Evolutionary conservation across 495 filamentous ascomycete genomes (phyloP), one percentile per base, ranked within the genome.

Genomic region (Cetradonia linearis): DNA sequence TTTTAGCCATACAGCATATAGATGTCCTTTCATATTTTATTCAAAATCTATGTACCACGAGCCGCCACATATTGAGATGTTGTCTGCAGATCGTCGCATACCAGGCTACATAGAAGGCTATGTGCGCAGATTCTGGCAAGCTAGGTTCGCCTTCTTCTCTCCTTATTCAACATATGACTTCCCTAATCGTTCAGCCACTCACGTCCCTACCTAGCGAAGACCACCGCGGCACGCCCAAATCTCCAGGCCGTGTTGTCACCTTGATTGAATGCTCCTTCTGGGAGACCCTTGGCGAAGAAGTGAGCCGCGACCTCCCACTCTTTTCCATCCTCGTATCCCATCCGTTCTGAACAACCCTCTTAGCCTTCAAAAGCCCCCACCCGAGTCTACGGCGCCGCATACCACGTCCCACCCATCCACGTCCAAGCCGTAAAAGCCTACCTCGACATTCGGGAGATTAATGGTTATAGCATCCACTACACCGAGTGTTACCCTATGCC

Each of bases 371-470:
- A 34, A 34, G 50, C 31, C 7, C 30, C 62, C 18, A 34, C 40
- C 5, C 50, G 50, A n/a, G 65, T 66, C 63, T 96, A 91, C 89
- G 94, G 94, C 59, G 87, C 86, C 5, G 92, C 91, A 44, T 99
- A 96, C 73, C 89, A 91, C 65, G 96, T 99, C 65, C 74, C 82
- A 8, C 67, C 83, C 11, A 74, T 77, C 1, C 80, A 85, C 61
- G 88, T 93, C 18, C 78, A 81, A 61, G 86, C 91, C 73, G 94
- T 96, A 4, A 85, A 87, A 60, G 79, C 86, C 57, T 91, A 96
- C 71, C 89, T 99, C 38, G 91, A 97, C 69, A 91, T 95, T 59
- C 86, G 94, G 16, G 94, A 99, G 73, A 95, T 96, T 66, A 93
- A 97, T 70, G 94, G 94, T 8, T 97, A 97, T 69, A 87, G 81